phyloP scores from a whole-genome alignment of 2,329 filamentous ascomycete genomes.

The Penicillium sp. region DNA sequence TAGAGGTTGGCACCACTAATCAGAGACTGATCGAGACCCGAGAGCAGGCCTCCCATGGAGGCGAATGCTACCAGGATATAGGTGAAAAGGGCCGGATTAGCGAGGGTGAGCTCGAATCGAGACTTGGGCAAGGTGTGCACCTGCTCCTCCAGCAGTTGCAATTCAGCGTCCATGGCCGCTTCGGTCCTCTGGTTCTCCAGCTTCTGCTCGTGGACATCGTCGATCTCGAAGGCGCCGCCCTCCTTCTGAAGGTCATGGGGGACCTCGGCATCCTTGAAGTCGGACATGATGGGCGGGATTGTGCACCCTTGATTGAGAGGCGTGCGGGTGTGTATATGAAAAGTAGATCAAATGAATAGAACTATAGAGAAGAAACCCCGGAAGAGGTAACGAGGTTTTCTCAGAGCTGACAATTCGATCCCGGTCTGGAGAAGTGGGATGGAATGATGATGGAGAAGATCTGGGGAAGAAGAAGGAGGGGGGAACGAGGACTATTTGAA shows the following conservation, averaged over 20 bases:
- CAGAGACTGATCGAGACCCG: constrained; percentile 71
- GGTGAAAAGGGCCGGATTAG: constrained; percentile 66
- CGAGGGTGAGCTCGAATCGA: constrained; percentile 56
- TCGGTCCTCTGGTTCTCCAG: constrained; percentile 26
- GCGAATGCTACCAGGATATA: constrained; percentile 70
- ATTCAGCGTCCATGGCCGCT: constrained; percentile 36
- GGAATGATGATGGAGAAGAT: background rate
- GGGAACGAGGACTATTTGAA: constrained; percentile 24
- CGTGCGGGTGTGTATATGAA: background rate
- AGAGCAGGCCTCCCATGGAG: constrained; percentile 73
- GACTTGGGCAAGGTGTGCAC: constrained; percentile 23
- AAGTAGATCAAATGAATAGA: background rate
- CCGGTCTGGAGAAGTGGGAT: background rate
- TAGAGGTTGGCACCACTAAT: constrained; percentile 69
- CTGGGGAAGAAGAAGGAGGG: constrained; percentile 4
- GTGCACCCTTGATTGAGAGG: constrained; percentile 2
- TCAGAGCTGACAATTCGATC: background rate
- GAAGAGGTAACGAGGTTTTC: background rate
- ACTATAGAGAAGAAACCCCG: background rate
- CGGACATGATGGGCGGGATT: constrained; percentile 17
- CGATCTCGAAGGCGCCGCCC: constrained; percentile 28
- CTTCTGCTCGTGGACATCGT: constrained; percentile 31
- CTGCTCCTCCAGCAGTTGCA: constrained; percentile 33
- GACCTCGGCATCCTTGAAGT: constrained; percentile 32
- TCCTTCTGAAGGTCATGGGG: constrained; percentile 29